Evolutionary conservation across 768 basidiomycete genomes (phyloP).

Genomic region (Trametes elegans): DNA sequence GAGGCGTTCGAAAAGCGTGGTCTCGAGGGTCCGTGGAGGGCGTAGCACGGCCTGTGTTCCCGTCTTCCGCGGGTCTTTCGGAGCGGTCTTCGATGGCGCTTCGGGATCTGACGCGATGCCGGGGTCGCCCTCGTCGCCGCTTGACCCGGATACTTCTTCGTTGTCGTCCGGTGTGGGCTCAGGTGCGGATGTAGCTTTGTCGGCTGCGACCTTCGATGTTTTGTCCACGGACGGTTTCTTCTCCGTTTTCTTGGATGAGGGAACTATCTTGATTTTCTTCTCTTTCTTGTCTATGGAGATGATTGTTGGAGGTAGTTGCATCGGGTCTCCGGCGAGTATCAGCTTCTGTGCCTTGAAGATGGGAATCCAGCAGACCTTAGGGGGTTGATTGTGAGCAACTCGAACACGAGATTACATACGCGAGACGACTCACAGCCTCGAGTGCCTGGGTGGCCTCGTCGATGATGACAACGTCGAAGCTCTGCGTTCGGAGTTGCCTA

Average conservation of each 20-base stretch:
- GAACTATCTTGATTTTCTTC: slow-evolving; percentile 4
- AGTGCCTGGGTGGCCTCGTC: slow-evolving; percentile 98
- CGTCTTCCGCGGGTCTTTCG: slow-evolving; percentile 8
- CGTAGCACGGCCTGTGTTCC: slow-evolving; percentile 32
- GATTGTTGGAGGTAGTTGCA: slow-evolving; percentile 94
- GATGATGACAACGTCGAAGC: slow-evolving; percentile 92
- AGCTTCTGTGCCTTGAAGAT: slow-evolving; percentile 90
- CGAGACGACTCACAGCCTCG: slow-evolving; percentile 66
- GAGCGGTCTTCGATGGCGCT: neutral
- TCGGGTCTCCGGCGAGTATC: slow-evolving; percentile 90
- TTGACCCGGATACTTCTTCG: neutral
- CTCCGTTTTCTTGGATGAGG: neutral
- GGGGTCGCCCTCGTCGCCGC: slow-evolving; percentile 12
- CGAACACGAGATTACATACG: neutral
- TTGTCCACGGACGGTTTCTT: neutral
- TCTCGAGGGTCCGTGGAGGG: slow-evolving; percentile 75
- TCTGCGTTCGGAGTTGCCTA: slow-evolving; percentile 67
- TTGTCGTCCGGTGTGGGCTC: neutral
- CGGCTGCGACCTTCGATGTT: neutral
- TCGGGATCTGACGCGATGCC: slow-evolving; percentile 6
- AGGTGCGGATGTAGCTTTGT: neutral
- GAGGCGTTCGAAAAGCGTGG: slow-evolving; percentile 89
- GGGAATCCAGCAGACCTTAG: slow-evolving; percentile 90
- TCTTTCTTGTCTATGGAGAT: slow-evolving; percentile 56
- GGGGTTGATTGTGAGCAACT: neutral